Evolutionary conservation across 768 basidiomycete species (phyloP).

Genomic region (Termitomyces sp.): DNA sequence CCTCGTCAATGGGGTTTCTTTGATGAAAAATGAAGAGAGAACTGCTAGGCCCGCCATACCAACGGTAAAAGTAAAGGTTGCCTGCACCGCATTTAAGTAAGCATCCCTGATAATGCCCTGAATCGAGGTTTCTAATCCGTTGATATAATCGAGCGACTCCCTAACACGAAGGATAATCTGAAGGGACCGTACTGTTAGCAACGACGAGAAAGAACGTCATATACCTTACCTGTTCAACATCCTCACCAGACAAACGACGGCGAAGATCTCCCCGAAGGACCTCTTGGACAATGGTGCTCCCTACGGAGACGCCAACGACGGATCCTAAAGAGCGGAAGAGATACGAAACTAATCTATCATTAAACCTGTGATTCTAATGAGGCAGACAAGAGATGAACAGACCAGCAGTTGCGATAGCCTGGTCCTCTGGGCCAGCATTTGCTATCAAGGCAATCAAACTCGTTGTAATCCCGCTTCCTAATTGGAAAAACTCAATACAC

Average conservation of each 20-base stretch:
- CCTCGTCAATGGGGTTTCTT: conserved; percentile 38
- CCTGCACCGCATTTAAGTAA: conserved; percentile 44
- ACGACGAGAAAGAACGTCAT: too few species aligned
- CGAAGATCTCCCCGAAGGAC: conserved; percentile 42
- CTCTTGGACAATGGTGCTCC: conserved; percentile 54
- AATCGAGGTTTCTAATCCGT: conserved; percentile 36
- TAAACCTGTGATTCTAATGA: neutral
- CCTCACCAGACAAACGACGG: conserved; percentile 35
- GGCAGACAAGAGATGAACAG: conserved; percentile 6
- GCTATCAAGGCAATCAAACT: conserved; percentile 59
- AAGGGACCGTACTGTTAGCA: neutral
- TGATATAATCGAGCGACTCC: conserved; percentile 45
- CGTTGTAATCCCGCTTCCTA: conserved; percentile 52
- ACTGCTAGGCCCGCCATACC: conserved; percentile 36
- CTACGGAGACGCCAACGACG: conserved; percentile 53
- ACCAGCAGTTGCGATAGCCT: conserved; percentile 67
- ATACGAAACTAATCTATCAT: conserved; percentile 43
- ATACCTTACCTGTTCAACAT: conserved; percentile 54
- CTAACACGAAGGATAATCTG: conserved; percentile 49
- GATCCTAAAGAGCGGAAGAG: conserved; percentile 64
- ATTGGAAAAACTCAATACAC: neutral
- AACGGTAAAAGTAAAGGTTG: conserved; percentile 45
- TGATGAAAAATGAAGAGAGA: conserved; percentile 48
- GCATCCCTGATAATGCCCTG: conserved; percentile 33
- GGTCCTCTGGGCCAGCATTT: conserved; percentile 57